phyloP scores from a whole-genome alignment of 768 basidiomycete genomes.

The Suillus bovinus region DNA sequence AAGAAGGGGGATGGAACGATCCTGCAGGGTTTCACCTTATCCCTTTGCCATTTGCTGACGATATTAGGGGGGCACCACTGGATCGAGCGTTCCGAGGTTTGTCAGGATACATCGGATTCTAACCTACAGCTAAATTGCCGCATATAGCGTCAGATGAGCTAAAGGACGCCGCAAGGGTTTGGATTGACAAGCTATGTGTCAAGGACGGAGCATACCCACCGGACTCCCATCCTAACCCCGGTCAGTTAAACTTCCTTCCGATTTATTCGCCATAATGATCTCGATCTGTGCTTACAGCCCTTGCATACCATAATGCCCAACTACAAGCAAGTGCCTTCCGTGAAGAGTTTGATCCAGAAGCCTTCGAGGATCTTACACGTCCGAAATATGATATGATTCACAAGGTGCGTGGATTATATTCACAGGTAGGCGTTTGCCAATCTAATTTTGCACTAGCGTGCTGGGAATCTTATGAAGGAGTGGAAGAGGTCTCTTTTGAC shows the following conservation, averaged over 20 bases:
- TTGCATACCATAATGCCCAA: conserved; percentile 87
- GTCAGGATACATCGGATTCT: conserved; percentile 6
- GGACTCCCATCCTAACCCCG: conserved; percentile 88
- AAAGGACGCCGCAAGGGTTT: conserved; percentile 63
- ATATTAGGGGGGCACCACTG: conserved; percentile 79
- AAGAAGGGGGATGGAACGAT: conserved; percentile 73
- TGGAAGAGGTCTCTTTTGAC: conserved; percentile 68
- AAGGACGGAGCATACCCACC: conserved; percentile 84
- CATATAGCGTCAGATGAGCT: conserved; percentile 65
- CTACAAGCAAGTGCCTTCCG: conserved; percentile 92
- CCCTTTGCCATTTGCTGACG: conserved; percentile 92
- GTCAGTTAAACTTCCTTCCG: conserved; percentile 43
- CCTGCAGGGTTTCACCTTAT: conserved; percentile 94
- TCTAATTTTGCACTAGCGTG: conserved; percentile 46
- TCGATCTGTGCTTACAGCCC: conserved; percentile 44
- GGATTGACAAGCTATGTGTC: conserved; percentile 78
- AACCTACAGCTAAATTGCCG: conserved; percentile 9
- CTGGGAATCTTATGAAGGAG: conserved; percentile 62
- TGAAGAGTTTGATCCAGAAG: conserved; percentile 77
- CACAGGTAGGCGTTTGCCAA: not conserved
- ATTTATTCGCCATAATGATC: not conserved
- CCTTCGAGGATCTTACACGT: conserved; percentile 79
- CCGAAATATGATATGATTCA: conserved; percentile 81
- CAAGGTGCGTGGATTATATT: conserved; percentile 48
- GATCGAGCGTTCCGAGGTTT: conserved; percentile 65